These are phyloP conservation scores for Colletotrichum destructivum DNA, from an alignment of 2,329 filamentous ascomycete species.

Conservation along the genomic window DNA sequence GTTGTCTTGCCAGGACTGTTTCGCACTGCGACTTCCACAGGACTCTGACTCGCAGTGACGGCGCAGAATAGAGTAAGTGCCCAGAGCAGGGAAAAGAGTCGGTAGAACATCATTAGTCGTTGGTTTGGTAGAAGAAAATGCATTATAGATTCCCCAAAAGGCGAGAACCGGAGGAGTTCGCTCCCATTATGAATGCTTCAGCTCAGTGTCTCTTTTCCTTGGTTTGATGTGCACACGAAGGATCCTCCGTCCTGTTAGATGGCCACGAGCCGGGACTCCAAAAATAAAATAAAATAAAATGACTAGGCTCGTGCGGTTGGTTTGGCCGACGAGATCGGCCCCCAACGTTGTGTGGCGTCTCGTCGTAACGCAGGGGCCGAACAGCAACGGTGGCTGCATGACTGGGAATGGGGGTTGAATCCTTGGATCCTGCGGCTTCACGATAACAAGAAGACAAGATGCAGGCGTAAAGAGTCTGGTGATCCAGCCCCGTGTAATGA, in stretches of 20 bases:
- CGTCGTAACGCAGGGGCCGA: slow-evolving; percentile 1
- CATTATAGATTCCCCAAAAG: not conserved
- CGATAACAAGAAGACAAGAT: not conserved
- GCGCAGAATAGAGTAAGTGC: not conserved
- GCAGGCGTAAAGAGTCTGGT: too few species aligned
- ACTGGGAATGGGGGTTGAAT: not conserved
- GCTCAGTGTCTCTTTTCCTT: not conserved
- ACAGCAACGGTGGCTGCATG: not conserved
- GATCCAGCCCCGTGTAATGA: not conserved
- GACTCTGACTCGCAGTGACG: not conserved
- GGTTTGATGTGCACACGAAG: not conserved
- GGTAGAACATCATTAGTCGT: not conserved
- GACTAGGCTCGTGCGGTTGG: not conserved
- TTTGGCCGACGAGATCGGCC: not conserved
- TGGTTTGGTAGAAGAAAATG: not conserved
- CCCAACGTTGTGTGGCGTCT: not conserved
- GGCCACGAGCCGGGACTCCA: not conserved
- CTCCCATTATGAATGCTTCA: not conserved
- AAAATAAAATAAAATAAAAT: too few species aligned
- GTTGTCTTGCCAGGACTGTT: slow-evolving; percentile 19
- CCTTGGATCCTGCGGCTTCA: not conserved
- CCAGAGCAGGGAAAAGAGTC: not conserved
- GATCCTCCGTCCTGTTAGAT: not conserved
- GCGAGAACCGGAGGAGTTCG: not conserved
- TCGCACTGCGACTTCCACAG: slow-evolving; percentile 24